Evolutionary conservation across 192 early-diverging fungal genomes (phyloP).

Genomic region (Powellomyces hirtus): DNA sequence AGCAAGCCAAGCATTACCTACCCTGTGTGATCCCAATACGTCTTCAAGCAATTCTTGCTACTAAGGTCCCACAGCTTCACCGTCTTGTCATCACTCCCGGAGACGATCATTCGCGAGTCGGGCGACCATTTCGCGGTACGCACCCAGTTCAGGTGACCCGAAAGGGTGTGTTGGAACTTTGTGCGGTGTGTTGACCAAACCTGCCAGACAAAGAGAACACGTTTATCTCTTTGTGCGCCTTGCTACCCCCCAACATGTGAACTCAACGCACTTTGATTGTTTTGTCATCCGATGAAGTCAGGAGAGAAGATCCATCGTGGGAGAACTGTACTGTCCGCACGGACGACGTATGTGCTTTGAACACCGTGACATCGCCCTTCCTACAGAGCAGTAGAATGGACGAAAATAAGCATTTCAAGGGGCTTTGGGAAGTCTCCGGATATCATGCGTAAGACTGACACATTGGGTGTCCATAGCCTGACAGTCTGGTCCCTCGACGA

Average conservation of each 20-base stretch:
- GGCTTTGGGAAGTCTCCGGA: not conserved
- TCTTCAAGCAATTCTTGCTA: constrained; percentile 53
- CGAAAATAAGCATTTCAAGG: not conserved
- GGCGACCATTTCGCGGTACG: constrained; percentile 53
- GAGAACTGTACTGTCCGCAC: constrained; percentile 60
- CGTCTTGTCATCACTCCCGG: constrained; percentile 61
- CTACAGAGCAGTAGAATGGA: constrained; percentile 21
- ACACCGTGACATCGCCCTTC: constrained; percentile 59
- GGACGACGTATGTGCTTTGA: constrained; percentile 61
- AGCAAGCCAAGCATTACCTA: constrained; percentile 20
- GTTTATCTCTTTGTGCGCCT: not conserved
- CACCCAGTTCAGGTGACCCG: constrained; percentile 64
- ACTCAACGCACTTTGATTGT: constrained; percentile 48
- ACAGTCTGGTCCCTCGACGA: constrained; percentile 55
- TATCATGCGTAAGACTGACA: constrained; percentile 27
- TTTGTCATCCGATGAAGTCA: constrained; percentile 61
- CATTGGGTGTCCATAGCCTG: constrained; percentile 61
- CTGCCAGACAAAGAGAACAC: constrained; percentile 20
- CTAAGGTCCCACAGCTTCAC: constrained; percentile 58
- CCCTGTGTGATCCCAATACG: constrained; percentile 61
- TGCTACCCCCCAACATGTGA: too few species aligned
- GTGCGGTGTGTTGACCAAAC: constrained; percentile 56
- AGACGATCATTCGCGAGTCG: constrained; percentile 48
- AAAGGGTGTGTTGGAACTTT: constrained; percentile 56
- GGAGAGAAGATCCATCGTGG: constrained; percentile 38